These are phyloP conservation scores for Dryas integrifolia DNA, from an alignment of 331 rosid species.

Conservation along the genomic window DNA sequence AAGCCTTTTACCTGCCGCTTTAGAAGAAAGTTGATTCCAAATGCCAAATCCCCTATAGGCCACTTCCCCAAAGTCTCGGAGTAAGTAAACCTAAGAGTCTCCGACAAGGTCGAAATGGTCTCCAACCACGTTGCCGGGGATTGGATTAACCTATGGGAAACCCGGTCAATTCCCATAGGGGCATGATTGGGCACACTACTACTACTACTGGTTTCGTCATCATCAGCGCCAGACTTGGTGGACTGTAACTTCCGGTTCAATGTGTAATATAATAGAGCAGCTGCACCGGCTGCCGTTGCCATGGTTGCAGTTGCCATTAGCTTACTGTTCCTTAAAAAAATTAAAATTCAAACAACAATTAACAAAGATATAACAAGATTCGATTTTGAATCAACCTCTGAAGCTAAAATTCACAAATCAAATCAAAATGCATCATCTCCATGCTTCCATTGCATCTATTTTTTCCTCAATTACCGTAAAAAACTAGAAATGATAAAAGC, in stretches of 20 bases:
- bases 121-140: conserved; percentile 97
- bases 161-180: conserved; percentile 53
- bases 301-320: conserved; percentile 94
- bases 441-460: neutral
- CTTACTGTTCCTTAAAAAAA: conserved; percentile 40
- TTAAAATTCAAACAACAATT: neutral
- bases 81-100: conserved; percentile 88
- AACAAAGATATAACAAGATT: neutral
- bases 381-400: neutral
- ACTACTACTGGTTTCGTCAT: conserved; percentile 32
- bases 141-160: conserved; percentile 69
- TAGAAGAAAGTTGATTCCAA: conserved; percentile 82
- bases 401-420: neutral
- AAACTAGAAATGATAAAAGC: neutral
- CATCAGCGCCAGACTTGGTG: conserved; percentile 30
- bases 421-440: neutral
- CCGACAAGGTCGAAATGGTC: conserved; percentile 81
- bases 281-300: conserved; percentile 99
- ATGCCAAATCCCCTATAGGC: conserved; percentile 98
- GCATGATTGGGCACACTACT: conserved; percentile 29
- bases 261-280: conserved; percentile 82
- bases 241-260: conserved; percentile 66
- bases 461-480: neutral
- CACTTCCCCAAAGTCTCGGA: conserved; percentile 98
- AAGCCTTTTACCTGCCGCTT: conserved; percentile 72